phyloP scores from a whole-genome alignment of 805 yeast genomes.

The Torulaspora delbrueckii region DNA sequence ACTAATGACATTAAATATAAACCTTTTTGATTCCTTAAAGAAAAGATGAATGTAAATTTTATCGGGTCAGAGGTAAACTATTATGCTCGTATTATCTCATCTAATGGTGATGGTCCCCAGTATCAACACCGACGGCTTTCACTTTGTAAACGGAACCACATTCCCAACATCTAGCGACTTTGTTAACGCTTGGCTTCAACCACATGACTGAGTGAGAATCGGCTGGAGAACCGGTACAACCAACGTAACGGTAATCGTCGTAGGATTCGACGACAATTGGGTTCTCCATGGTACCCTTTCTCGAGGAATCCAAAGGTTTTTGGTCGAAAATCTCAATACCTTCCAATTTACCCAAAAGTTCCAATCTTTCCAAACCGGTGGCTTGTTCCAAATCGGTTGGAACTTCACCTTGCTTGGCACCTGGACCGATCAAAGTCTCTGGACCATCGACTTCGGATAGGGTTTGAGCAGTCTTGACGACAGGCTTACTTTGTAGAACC shows the following conservation, averaged over 20 bases:
- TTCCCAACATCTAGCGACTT: slow-evolving; percentile 96
- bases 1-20: slow-evolving; percentile 9
- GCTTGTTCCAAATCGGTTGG: slow-evolving; percentile 96
- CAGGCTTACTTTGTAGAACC: slow-evolving; percentile 37
- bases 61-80: slow-evolving; percentile 1
- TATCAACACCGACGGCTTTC: slow-evolving; percentile 80
- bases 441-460: slow-evolving; percentile 78
- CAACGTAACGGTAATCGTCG: slow-evolving; percentile 90
- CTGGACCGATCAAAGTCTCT: slow-evolving; percentile 79
- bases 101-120: slow-evolving; percentile 40
- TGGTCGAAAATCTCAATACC: slow-evolving; percentile 93
- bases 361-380: slow-evolving; percentile 97
- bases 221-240: slow-evolving; percentile 95
- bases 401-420: slow-evolving; percentile 78
- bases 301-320: slow-evolving; percentile 80
- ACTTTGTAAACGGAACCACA: slow-evolving; percentile 93
- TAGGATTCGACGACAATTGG: slow-evolving; percentile 88
- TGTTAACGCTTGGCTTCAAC: slow-evolving; percentile 79
- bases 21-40: slow-evolving; percentile 6
- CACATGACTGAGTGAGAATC: slow-evolving; percentile 88
- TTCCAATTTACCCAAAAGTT: slow-evolving; percentile 86
- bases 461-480: slow-evolving; percentile 56
- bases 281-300: slow-evolving; percentile 84
- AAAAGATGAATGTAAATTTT: slow-evolving; percentile 7
- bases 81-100: not conserved